A percentile compares a stretch with the other conserved stretches of the same genome.
These are phyloP conservation scores for Trichoderma sp. DNA, from an alignment of 2,329 filamentous ascomycete genomes.

Conservation along the genomic window DNA sequence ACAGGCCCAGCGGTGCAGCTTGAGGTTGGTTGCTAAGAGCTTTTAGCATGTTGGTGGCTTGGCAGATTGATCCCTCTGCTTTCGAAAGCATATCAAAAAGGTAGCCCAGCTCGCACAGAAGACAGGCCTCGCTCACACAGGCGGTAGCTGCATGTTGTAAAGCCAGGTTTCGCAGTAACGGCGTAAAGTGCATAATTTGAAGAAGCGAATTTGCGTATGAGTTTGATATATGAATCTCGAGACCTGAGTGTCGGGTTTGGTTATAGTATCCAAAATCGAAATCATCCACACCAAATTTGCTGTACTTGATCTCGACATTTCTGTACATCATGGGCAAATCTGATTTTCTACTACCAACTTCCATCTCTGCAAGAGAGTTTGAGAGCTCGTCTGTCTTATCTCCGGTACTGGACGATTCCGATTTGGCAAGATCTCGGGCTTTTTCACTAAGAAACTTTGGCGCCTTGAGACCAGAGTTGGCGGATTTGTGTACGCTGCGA, in stretches of 20 bases:
- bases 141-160: constrained; percentile 85
- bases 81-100: constrained; percentile 98
- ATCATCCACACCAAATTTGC: constrained; percentile 98
- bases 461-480: constrained; percentile 64
- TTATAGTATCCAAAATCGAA: constrained; percentile 98
- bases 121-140: constrained; percentile 79
- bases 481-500: constrained; percentile 60
- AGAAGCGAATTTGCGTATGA: constrained; percentile 93
- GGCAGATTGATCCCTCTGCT: constrained; percentile 88
- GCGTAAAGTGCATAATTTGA: constrained; percentile 89
- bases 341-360: constrained; percentile 72
- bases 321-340: constrained; percentile 89
- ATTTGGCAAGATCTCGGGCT: constrained; percentile 65
- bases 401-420: constrained; percentile 43
- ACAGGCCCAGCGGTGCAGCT: constrained; percentile 72
- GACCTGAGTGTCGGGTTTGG: constrained; percentile 83
- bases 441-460: constrained; percentile 97
- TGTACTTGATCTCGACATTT: constrained; percentile 97
- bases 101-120: constrained; percentile 93
- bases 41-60: constrained; percentile 92
- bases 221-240: constrained; percentile 96
- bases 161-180: constrained; percentile 81
- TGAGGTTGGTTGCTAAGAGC: constrained; percentile 82
- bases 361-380: constrained; percentile 66
- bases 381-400: constrained; percentile 57